Evolutionary conservation across 75 land plant species (phyloP).

Genomic region (Selaginella moellendorffii): DNA sequence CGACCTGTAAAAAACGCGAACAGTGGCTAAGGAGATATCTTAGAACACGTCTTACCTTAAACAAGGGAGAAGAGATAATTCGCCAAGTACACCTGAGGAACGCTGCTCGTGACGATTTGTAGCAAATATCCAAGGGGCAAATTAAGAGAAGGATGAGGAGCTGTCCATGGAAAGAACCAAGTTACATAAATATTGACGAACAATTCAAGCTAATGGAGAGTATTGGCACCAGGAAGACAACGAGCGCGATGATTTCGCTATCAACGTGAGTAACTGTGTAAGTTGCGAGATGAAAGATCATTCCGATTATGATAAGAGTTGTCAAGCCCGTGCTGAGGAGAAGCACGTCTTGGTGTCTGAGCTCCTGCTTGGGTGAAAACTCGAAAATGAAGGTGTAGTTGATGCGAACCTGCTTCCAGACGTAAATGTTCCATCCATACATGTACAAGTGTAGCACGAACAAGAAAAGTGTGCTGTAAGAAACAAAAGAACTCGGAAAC

Average conservation of each 20-base stretch:
- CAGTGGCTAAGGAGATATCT: conserved; percentile 12
- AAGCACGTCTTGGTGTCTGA: conserved; percentile 23
- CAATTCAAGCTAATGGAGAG: background rate
- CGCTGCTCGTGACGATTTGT: conserved; percentile 12
- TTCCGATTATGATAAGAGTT: conserved; percentile 19
- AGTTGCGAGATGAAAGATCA: conserved; percentile 22
- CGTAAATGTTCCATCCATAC: conserved; percentile 34
- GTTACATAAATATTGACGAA: background rate
- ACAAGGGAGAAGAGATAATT: conserved; percentile 17
- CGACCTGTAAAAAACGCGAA: background rate
- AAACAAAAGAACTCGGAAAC: background rate
- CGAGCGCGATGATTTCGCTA: background rate
- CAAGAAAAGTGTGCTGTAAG: conserved; percentile 21
- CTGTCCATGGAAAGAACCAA: conserved; percentile 11
- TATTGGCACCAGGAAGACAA: background rate
- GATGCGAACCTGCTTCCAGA: conserved; percentile 30
- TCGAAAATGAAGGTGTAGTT: conserved; percentile 35
- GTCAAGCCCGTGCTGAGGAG: conserved; percentile 25
- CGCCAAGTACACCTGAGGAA: conserved; percentile 16
- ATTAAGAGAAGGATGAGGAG: conserved; percentile 2
- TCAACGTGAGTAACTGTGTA: conserved; percentile 4
- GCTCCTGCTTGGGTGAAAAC: conserved; percentile 22
- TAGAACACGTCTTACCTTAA: conserved; percentile 26
- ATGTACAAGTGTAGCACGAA: conserved; percentile 33
- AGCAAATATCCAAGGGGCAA: conserved; percentile 19